A percentile compares a stretch with the other conserved stretches of the same genome.
Evolutionary conservation across 2,329 filamentous ascomycete species (phyloP).

Genomic region (Exophiala oligosperma): DNA sequence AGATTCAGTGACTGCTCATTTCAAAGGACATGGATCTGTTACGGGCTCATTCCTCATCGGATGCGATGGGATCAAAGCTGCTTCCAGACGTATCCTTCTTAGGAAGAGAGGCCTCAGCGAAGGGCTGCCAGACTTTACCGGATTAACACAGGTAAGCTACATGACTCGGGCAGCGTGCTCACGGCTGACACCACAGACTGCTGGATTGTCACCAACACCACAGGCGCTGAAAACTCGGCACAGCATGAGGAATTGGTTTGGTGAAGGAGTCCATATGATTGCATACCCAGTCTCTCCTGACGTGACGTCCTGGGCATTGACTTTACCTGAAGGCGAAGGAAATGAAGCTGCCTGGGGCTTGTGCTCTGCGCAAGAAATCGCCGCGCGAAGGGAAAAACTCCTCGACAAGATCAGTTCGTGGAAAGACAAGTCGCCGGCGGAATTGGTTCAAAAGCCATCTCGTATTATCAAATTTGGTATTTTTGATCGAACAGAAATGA

Average conservation of each 20-base stretch:
- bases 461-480: conserved; percentile 22
- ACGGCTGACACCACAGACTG: conserved; percentile 6
- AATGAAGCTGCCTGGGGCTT: conserved; percentile 17
- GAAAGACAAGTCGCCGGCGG: conserved; percentile 2
- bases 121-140: conserved; percentile 9
- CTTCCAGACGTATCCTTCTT: conserved; percentile 14
- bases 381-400: conserved; percentile 9
- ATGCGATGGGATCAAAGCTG: conserved; percentile 47
- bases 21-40: conserved; percentile 48
- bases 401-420: conserved; percentile 3
- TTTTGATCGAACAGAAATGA: conserved; percentile 17
- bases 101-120: conserved; percentile 4
- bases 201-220: conserved; percentile 15
- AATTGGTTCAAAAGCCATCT: conserved; percentile 6
- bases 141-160: conserved; percentile 13
- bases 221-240: background rate
- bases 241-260: conserved; percentile 17
- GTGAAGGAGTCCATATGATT: conserved; percentile 19
- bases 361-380: conserved; percentile 11
- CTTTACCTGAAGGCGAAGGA: conserved; percentile 11
- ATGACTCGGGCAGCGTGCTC: background rate
- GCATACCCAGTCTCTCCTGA: conserved; percentile 15
- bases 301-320: conserved; percentile 15
- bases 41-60: conserved; percentile 50
- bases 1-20: conserved; percentile 43